Evolutionary conservation across 2,329 filamentous ascomycete genomes (phyloP).

Genomic region (Cladorrhinum sp.): DNA sequence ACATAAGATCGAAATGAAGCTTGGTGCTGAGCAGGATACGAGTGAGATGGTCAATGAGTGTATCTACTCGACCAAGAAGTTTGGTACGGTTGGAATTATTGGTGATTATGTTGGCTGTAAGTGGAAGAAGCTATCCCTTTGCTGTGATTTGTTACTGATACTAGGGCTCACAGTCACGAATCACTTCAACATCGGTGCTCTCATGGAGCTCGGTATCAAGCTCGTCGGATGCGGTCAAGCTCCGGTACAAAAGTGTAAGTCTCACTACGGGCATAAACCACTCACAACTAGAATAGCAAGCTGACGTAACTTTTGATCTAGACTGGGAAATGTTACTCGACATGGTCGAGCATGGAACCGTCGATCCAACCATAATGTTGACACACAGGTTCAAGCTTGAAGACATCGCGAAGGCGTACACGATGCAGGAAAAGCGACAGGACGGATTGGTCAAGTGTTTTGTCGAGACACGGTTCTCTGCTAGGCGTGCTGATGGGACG

Average conservation of each 20-base stretch:
- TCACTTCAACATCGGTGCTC: constrained; percentile 18
- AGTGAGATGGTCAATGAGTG: constrained; percentile 22
- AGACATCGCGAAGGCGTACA: constrained; percentile 17
- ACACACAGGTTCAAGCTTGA: constrained; percentile 18
- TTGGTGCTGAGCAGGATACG: constrained; percentile 17
- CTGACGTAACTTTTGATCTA: not conserved
- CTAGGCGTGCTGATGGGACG: constrained; percentile 6
- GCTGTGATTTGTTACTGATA: not conserved
- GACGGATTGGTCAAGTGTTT: constrained; percentile 18
- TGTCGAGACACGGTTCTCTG: constrained; percentile 17
- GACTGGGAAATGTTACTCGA: constrained; percentile 17
- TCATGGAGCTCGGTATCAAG: constrained; percentile 18
- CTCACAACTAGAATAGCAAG: not conserved
- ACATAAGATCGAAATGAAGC: constrained; percentile 17
- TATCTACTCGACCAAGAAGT: constrained; percentile 15
- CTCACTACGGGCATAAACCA: not conserved
- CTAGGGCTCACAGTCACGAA: constrained; percentile 13
- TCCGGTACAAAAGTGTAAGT: constrained; percentile 19
- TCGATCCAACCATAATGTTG: constrained; percentile 16
- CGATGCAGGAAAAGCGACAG: constrained; percentile 17
- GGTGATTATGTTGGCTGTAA: constrained; percentile 17
- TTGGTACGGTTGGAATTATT: constrained; percentile 17
- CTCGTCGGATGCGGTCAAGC: constrained; percentile 19
- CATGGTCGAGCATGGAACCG: constrained; percentile 12
- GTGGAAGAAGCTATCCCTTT: not conserved